Base-by-base conservation (phyloP, 176 grass and related monocot genomes). In the Oryza glumipatula region DNA sequence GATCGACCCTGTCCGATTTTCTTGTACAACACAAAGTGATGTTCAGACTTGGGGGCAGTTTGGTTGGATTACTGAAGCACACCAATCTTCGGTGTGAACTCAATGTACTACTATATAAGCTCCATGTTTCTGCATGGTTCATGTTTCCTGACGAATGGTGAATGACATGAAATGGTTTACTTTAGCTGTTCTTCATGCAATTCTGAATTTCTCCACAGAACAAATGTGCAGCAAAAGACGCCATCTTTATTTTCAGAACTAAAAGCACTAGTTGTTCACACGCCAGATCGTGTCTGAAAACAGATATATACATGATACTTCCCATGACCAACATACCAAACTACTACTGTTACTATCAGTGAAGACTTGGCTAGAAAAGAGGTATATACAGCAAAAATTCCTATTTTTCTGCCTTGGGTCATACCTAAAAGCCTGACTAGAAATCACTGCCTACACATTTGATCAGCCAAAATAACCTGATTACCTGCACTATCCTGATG, bases 41-140 rank as follows among this genome's bases (percentile, higher is more conserved):
- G 67, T 82, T 78, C 74, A 73, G 78, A 86, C 61, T 63, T 82
- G 54, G 35, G 80, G 63, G 74, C 80, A 52, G 39, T 79, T 90
- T 28, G 47, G 15, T 46, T 83, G 58, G 60, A 73, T 61, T 73
- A 35, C 52, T 73, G 51, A 46, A 65, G 58, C 71, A 77, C 66
- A 48, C 35, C 35, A 58, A 82, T 46, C 36, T 45, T 86, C 33
- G 3, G 43, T 67, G 67, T 58, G 54, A 28, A 28, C 28, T 28
- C 28, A 28, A 28, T 28, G 28, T 28, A 28, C 28, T 28, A 28
- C 51, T 69, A 81, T 81, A 85, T 71, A 70, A 47, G 11, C 11
- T 14, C 17, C 16, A 3, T 52, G 16, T 51, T 82, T 56, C 19
- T 63, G 58, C 19, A 23, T 54, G 74, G 16, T 78, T 78, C 49